phyloP scores from a whole-genome alignment of 2,329 filamentous ascomycete species.

The Delphinella strobiligena region DNA sequence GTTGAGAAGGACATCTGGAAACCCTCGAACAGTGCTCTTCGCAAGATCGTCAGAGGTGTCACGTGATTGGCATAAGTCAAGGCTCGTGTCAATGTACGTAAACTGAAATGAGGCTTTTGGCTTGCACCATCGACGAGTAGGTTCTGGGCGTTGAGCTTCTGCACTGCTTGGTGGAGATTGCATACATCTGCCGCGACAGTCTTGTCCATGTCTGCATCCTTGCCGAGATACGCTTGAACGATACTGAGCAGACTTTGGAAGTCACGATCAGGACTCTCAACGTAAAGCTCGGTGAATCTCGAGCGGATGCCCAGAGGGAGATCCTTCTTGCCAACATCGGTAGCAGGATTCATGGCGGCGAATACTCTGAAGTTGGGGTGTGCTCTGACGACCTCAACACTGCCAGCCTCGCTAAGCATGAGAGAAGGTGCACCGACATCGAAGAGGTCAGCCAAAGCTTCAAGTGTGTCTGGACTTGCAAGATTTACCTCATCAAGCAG shows the following conservation, averaged over 20 bases:
- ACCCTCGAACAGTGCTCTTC: conserved; percentile 81
- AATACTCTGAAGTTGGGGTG: conserved; percentile 94
- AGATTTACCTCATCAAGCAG: conserved; percentile 95
- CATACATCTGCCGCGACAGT: conserved; percentile 71
- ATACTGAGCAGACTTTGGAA: conserved; percentile 77
- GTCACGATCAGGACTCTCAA: conserved; percentile 78
- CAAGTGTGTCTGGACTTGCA: conserved; percentile 85
- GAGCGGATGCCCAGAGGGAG: conserved; percentile 79
- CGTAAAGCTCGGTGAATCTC: conserved; percentile 90
- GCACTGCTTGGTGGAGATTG: conserved; percentile 77
- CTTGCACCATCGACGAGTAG: conserved; percentile 87
- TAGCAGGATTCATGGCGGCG: conserved; percentile 97
- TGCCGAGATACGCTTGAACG: conserved; percentile 75
- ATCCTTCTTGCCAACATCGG: conserved; percentile 92
- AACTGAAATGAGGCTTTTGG: conserved; percentile 92
- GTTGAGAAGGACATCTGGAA: conserved; percentile 98
- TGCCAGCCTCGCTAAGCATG: conserved; percentile 82
- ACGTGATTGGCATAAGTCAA: conserved; percentile 81
- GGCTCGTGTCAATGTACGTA: conserved; percentile 83
- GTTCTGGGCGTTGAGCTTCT: conserved; percentile 68
- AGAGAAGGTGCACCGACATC: conserved; percentile 67
- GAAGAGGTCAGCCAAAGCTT: conserved; percentile 83
- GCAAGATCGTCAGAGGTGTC: conserved; percentile 68
- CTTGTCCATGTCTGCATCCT: conserved; percentile 54
- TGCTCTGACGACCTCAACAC: conserved; percentile 77